Conservation (phyloP, 805 yeast species). For the Maudiozyma saulgeensis region DNA sequence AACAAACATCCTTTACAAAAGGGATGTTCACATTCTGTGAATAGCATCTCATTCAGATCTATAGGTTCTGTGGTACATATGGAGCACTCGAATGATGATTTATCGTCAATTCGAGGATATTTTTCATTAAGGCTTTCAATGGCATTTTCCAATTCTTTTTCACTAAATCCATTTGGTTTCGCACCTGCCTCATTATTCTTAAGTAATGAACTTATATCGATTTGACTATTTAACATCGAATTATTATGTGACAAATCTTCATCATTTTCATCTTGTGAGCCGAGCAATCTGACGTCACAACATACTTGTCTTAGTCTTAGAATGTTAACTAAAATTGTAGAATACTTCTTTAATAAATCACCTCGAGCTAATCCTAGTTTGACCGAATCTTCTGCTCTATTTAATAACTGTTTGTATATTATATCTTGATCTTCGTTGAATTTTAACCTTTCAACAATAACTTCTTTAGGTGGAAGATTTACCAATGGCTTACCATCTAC, state of each 20-base stretch:
- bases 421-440: slow-evolving; percentile 58
- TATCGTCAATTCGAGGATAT: slow-evolving; percentile 26
- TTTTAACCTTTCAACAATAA: slow-evolving; percentile 55
- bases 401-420: slow-evolving; percentile 59
- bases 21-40: slow-evolving; percentile 74
- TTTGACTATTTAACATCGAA: slow-evolving; percentile 4
- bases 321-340: slow-evolving; percentile 74
- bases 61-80: slow-evolving; percentile 72
- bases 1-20: slow-evolving; percentile 66
- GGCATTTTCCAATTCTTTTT: slow-evolving; percentile 4
- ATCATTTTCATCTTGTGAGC: slow-evolving; percentile 43
- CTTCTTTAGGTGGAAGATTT: slow-evolving; percentile 64
- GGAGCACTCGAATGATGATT: slow-evolving; percentile 59
- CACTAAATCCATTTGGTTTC: background rate
- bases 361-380: slow-evolving; percentile 54
- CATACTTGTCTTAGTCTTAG: slow-evolving; percentile 79
- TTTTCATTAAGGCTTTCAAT: slow-evolving; percentile 8
- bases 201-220: slow-evolving; percentile 3
- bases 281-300: slow-evolving; percentile 66
- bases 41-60: slow-evolving; percentile 39
- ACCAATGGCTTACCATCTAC: slow-evolving; percentile 66
- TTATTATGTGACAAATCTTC: slow-evolving; percentile 31
- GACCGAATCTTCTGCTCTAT: slow-evolving; percentile 55
- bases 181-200: background rate
- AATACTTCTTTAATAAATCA: slow-evolving; percentile 57